Percentiles rank a stretch among this genome's conserved stretches.
These are phyloP conservation scores for Nemania sp. DNA, from an alignment of 2,329 filamentous ascomycete species.

Conservation along the genomic window DNA sequence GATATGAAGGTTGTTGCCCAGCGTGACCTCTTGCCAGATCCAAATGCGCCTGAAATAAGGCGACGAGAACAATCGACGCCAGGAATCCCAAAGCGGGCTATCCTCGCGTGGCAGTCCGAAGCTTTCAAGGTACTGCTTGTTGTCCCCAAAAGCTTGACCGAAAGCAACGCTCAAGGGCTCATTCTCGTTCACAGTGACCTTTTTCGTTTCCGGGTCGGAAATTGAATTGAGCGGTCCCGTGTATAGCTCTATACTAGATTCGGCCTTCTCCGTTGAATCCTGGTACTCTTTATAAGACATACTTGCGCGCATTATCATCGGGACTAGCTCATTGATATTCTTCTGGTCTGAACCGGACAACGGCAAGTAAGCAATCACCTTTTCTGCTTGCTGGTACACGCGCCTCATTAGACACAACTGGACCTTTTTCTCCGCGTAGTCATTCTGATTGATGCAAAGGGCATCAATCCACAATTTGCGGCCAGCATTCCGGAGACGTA, in stretches of 20 bases:
- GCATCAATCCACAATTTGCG: conserved; percentile 33
- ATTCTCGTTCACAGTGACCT: background rate
- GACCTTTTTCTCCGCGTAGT: conserved; percentile 31
- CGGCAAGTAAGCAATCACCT: conserved; percentile 29
- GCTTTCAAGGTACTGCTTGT: conserved; percentile 27
- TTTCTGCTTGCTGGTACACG: conserved; percentile 29
- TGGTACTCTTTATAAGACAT: background rate
- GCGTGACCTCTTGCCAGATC: conserved; percentile 29
- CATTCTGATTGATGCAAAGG: conserved; percentile 29
- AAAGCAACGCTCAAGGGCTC: conserved; percentile 13
- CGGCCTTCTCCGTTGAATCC: background rate
- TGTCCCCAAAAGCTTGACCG: background rate
- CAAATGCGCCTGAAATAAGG: conserved; percentile 36
- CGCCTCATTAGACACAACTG: conserved; percentile 24
- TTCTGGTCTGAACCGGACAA: conserved; percentile 12
- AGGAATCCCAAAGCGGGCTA: conserved; percentile 30
- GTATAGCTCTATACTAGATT: background rate
- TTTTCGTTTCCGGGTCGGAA: conserved; percentile 12
- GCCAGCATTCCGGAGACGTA: conserved; percentile 12
- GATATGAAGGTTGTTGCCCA: conserved; percentile 26
- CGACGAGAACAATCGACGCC: conserved; percentile 26
- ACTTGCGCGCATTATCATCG: conserved; percentile 17
- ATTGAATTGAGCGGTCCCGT: conserved; percentile 16
- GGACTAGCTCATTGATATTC: conserved; percentile 23
- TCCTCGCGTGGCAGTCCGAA: conserved; percentile 27